Percentiles rank a stretch among this genome's conserved stretches.
phyloP scores from a whole-genome alignment of 2,329 filamentous ascomycete genomes.

The Neofusicoccum ribis region DNA sequence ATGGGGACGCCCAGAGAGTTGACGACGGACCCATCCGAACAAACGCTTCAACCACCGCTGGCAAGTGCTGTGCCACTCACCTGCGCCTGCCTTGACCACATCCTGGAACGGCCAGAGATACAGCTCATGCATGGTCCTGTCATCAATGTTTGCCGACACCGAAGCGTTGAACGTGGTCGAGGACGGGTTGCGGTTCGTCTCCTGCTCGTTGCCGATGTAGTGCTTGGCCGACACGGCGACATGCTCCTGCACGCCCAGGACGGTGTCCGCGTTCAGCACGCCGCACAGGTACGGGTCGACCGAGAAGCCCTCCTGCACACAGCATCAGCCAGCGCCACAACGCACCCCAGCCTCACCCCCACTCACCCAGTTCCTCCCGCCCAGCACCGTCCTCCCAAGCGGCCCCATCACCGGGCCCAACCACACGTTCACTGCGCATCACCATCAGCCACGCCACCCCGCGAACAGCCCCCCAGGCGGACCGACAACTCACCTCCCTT shows the following conservation, averaged over 20 bases:
- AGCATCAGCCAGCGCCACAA: not conserved
- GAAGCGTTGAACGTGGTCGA: constrained; percentile 30
- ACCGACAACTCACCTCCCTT: constrained; percentile 39
- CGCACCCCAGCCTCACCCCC: not conserved
- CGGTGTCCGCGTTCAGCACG: constrained; percentile 41
- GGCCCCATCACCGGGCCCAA: constrained; percentile 3
- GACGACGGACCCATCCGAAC: no score
- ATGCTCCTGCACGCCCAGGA: constrained; percentile 40
- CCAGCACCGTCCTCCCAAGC: constrained; percentile 44
- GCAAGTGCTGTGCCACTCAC: not conserved
- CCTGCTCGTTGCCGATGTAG: constrained; percentile 63
- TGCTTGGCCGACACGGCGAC: constrained; percentile 53
- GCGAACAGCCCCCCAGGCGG: no score
- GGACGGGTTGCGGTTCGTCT: constrained; percentile 47
- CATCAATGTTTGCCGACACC: constrained; percentile 63
- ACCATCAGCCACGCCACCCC: no score
- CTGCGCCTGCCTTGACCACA: constrained; percentile 55
- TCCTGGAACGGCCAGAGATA: constrained; percentile 69
- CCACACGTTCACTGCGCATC: not conserved
- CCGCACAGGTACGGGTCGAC: constrained; percentile 48
- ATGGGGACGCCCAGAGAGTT: no score
- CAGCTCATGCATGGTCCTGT: constrained; percentile 64
- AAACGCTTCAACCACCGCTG: no score
- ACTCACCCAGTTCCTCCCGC: constrained; percentile 32
- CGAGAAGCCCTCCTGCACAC: constrained; percentile 46